Evolutionary conservation across 257 asterid genomes (phyloP).

Genomic region (Solanum okadae): DNA sequence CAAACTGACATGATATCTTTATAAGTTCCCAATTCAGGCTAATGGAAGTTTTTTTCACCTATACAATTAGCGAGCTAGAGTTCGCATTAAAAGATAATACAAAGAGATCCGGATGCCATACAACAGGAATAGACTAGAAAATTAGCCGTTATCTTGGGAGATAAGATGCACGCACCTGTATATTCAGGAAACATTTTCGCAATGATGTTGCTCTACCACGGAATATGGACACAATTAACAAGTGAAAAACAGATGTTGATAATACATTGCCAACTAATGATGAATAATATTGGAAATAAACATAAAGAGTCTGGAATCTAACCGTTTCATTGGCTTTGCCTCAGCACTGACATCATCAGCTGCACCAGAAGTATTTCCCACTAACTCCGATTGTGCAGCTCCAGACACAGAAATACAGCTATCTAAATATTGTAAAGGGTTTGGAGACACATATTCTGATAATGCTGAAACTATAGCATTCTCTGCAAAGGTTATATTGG

Average conservation of each 20-base stretch:
- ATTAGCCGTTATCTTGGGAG: neutral
- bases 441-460: constrained; percentile 41
- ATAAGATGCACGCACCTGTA: neutral
- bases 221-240: neutral
- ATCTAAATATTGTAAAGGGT: constrained; percentile 35
- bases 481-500: constrained; percentile 36
- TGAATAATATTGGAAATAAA: neutral
- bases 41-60: neutral
- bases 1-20: neutral
- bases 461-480: constrained; percentile 56
- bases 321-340: constrained; percentile 46
- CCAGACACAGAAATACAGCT: constrained; percentile 26
- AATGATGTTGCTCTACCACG: neutral
- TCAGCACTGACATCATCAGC: constrained; percentile 25
- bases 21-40: neutral
- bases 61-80: neutral
- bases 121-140: neutral
- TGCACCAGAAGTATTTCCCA: constrained; percentile 20
- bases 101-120: neutral
- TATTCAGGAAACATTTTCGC: neutral
- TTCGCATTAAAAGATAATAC: neutral
- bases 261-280: neutral
- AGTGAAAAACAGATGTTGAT: neutral
- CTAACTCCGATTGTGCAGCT: constrained; percentile 19
- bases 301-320: constrained; percentile 13